Percentiles rank a stretch among this genome's conserved stretches.
These are phyloP conservation scores for Ilyonectria robusta DNA, from an alignment of 2,329 filamentous ascomycete genomes.

Conservation along the genomic window DNA sequence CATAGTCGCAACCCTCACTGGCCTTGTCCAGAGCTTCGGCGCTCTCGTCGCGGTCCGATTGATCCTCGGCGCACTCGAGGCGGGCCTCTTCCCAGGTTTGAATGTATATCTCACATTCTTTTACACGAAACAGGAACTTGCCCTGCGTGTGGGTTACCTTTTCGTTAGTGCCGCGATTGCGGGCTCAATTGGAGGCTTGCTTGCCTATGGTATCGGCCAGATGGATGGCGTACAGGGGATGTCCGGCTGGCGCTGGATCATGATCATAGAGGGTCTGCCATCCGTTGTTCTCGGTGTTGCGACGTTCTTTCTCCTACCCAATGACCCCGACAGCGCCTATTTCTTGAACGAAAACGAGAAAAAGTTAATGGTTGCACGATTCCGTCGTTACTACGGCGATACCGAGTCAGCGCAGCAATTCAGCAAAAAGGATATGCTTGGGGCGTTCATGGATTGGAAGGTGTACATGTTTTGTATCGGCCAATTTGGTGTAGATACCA, in stretches of 20 bases:
- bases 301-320: slow-evolving; percentile 49
- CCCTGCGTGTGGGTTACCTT: slow-evolving; percentile 44
- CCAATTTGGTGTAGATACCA: slow-evolving; percentile 72
- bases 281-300: slow-evolving; percentile 51
- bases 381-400: slow-evolving; percentile 45
- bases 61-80: slow-evolving; percentile 62
- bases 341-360: slow-evolving; percentile 69
- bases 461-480: slow-evolving; percentile 72
- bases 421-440: slow-evolving; percentile 69
- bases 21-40: slow-evolving; percentile 55
- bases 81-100: slow-evolving; percentile 60
- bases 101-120: slow-evolving; percentile 49
- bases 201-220: slow-evolving; percentile 53
- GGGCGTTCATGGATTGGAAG: slow-evolving; percentile 70
- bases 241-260: slow-evolving; percentile 69
- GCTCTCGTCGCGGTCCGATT: slow-evolving; percentile 58
- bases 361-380: slow-evolving; percentile 34
- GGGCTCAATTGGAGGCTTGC: slow-evolving; percentile 44
- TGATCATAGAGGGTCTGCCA: slow-evolving; percentile 64
- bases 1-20: slow-evolving; percentile 62
- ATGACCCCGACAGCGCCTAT: slow-evolving; percentile 63
- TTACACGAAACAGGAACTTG: slow-evolving; percentile 46
- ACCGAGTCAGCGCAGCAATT: slow-evolving; percentile 48
- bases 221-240: slow-evolving; percentile 46
- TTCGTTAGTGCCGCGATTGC: slow-evolving; percentile 46